A percentile compares a stretch with the other conserved stretches of the same genome.
phyloP scores from a whole-genome alignment of 2,329 filamentous ascomycete species.

The Colletotrichum limetticola region DNA sequence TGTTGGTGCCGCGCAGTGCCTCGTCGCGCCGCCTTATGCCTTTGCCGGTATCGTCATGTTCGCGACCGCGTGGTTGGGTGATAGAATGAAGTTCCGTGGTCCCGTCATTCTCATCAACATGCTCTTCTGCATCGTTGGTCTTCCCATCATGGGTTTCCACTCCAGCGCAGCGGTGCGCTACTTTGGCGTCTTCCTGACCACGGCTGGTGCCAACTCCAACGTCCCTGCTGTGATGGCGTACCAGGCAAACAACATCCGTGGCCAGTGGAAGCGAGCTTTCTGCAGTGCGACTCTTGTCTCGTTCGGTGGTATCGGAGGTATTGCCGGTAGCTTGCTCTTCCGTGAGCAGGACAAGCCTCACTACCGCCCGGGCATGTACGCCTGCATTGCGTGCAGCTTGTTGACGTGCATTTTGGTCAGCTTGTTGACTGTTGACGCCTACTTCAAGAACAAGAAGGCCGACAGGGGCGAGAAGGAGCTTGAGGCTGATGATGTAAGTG shows the following conservation, averaged over 20 bases:
- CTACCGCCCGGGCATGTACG: constrained; percentile 66
- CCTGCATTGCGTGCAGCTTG: constrained; percentile 62
- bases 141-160: constrained; percentile 79
- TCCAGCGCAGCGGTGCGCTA: constrained; percentile 68
- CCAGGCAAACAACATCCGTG: constrained; percentile 88
- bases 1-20: constrained; percentile 73
- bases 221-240: constrained; percentile 80
- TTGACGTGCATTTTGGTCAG: constrained; percentile 58
- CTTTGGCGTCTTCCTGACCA: constrained; percentile 80
- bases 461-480: constrained; percentile 64
- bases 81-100: constrained; percentile 73
- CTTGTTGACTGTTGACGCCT: constrained; percentile 53
- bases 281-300: constrained; percentile 81
- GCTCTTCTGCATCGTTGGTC: constrained; percentile 72
- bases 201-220: constrained; percentile 81
- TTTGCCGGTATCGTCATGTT: constrained; percentile 74
- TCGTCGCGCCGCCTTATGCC: constrained; percentile 75
- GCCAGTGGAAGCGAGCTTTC: constrained; percentile 89
- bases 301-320: constrained; percentile 82
- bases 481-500: constrained; percentile 61
- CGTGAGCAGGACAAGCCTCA: constrained; percentile 63
- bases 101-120: constrained; percentile 75
- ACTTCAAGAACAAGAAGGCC: constrained; percentile 58
- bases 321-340: constrained; percentile 80
- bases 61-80: constrained; percentile 69